These are phyloP conservation scores for Trichoderma guizhouense DNA, from an alignment of 2,329 filamentous ascomycete genomes.

Conservation along the genomic window DNA sequence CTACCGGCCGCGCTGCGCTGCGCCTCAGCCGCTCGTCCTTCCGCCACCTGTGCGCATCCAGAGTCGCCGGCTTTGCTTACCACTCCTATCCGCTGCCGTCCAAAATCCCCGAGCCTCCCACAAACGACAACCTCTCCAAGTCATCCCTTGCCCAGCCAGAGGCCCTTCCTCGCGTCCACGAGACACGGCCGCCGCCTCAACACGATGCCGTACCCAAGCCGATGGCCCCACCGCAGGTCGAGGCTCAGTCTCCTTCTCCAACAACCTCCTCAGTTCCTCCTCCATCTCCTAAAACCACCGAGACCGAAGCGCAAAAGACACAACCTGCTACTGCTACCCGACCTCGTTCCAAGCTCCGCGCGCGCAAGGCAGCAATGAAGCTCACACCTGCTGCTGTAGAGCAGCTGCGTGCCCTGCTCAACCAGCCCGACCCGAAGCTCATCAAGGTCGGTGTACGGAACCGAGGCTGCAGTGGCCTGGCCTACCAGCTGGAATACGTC, in stretches of 20 bases:
- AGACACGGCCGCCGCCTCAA: constrained; percentile 46
- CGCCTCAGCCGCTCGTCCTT: constrained; percentile 39
- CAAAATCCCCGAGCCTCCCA: constrained; percentile 38
- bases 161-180: constrained; percentile 47
- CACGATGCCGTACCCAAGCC: constrained; percentile 24
- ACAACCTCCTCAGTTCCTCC: constrained; percentile 18
- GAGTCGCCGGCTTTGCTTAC: constrained; percentile 38
- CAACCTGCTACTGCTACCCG: constrained; percentile 44
- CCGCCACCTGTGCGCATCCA: constrained; percentile 42
- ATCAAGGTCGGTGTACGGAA: constrained; percentile 95
- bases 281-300: constrained; percentile 40
- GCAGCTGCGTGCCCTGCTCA: constrained; percentile 72
- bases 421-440: constrained; percentile 84
- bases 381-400: constrained; percentile 76
- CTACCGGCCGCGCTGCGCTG: constrained; percentile 40
- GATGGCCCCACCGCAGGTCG: constrained; percentile 18
- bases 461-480: constrained; percentile 86
- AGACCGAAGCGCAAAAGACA: constrained; percentile 65
- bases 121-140: constrained; percentile 44
- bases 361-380: constrained; percentile 88
- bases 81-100: constrained; percentile 52
- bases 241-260: constrained; percentile 19
- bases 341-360: constrained; percentile 40
- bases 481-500: constrained; percentile 93
- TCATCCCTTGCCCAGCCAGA: constrained; percentile 46